Conservation (phyloP, 179 eudicot species). For the Silene coronaria region DNA sequence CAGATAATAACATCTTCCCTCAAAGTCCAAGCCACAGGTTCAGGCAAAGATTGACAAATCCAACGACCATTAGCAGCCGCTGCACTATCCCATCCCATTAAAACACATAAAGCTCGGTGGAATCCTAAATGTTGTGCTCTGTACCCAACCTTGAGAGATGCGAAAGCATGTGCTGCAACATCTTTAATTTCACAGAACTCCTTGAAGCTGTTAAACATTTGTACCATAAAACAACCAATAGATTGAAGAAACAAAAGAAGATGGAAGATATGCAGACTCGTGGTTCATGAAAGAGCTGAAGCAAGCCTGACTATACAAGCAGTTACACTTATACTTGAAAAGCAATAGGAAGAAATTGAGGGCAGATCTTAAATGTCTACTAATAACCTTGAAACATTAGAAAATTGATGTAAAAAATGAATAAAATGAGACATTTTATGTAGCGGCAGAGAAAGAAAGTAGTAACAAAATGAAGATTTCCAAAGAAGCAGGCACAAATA, state of each 20-base stretch:
- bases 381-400: not conserved
- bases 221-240: not conserved
- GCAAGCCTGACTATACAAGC: not conserved
- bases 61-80: slow-evolving; percentile 25
- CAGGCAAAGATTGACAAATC: slow-evolving; percentile 29
- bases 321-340: not conserved
- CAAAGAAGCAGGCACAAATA: not conserved
- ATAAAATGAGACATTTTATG: not conserved
- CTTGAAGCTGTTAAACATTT: slow-evolving; percentile 24
- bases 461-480: not conserved
- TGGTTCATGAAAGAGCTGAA: not conserved
- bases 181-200: slow-evolving; percentile 26
- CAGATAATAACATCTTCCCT: slow-evolving; percentile 32
- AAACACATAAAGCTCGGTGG: slow-evolving; percentile 34
- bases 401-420: not conserved
- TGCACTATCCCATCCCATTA: slow-evolving; percentile 34
- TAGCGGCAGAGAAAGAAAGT: not conserved
- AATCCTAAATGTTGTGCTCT: slow-evolving; percentile 32
- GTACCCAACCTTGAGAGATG: slow-evolving; percentile 31
- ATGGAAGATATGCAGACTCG: not conserved
- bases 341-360: not conserved
- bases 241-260: not conserved
- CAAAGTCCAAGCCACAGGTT: slow-evolving; percentile 21
- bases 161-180: slow-evolving; percentile 29
- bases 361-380: not conserved